Evolutionary conservation across 495 filamentous ascomycete genomes (phyloP).

Genomic region (Margaritispora aquatica): DNA sequence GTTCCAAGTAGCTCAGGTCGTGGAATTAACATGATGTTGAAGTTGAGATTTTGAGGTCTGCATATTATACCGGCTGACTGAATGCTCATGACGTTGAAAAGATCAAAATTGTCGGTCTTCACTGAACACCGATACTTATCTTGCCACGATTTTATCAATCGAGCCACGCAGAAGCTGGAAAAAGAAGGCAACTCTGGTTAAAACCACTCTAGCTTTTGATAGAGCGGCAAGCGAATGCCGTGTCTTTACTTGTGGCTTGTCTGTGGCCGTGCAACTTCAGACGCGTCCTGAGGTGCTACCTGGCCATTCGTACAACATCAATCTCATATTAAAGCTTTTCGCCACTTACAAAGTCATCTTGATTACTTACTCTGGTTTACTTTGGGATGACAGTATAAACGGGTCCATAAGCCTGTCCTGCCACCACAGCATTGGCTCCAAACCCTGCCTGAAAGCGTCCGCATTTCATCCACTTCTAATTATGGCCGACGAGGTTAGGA

Average conservation of each 20-base stretch:
- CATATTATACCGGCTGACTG: too few relatives aligned
- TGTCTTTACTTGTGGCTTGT: neutral
- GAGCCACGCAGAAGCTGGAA: neutral
- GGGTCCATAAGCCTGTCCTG: neutral
- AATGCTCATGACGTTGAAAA: too few relatives aligned
- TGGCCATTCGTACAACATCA: neutral
- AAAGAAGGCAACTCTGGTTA: neutral
- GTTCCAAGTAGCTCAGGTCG: too few relatives aligned
- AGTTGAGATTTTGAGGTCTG: too few relatives aligned
- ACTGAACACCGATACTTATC: neutral
- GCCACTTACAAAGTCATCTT: neutral
- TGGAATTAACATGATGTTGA: too few relatives aligned
- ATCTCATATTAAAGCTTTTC: neutral
- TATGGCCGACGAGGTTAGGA: constrained; percentile 17
- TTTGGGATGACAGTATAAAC: neutral
- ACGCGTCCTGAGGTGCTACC: neutral
- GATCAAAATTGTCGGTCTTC: neutral
- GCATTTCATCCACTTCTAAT: neutral
- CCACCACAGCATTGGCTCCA: neutral
- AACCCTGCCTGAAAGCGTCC: neutral
- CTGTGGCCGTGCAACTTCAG: neutral
- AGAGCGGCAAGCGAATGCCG: neutral
- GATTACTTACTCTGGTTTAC: neutral
- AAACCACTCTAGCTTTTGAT: neutral
- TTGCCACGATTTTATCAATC: neutral